Evolutionary conservation across 176 grass and related monocot genomes (phyloP).

Genomic region (Avena sativa): DNA sequence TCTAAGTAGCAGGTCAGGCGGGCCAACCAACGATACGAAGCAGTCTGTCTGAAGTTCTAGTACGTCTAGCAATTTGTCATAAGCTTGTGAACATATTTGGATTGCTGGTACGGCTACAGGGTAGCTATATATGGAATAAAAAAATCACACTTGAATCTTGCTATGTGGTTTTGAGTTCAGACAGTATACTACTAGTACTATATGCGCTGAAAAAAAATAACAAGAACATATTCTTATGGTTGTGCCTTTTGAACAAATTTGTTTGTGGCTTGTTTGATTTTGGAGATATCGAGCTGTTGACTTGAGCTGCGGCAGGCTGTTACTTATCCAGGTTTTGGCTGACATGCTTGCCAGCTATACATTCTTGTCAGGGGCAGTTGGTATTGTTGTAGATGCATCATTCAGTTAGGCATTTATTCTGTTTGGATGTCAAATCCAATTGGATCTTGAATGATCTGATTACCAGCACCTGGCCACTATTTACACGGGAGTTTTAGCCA

Average conservation of each 20-base stretch:
- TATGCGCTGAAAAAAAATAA: background rate
- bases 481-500: background rate
- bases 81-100: conserved; percentile 26
- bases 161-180: background rate
- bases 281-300: background rate
- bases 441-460: background rate
- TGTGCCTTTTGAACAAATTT: background rate
- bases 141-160: conserved; percentile 1
- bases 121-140: background rate
- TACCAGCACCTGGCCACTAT: background rate
- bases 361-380: background rate
- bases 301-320: background rate
- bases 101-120: background rate
- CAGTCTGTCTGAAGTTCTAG: background rate
- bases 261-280: background rate
- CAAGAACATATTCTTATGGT: background rate
- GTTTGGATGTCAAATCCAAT: background rate
- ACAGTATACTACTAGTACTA: background rate
- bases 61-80: background rate
- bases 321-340: background rate
- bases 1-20: conserved; percentile 4
- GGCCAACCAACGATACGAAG: background rate
- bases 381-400: background rate
- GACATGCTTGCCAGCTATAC: background rate
- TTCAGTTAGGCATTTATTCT: background rate